Base-by-base conservation (phyloP, 257 asterid genomes). In the Solanum medicagineum region DNA sequence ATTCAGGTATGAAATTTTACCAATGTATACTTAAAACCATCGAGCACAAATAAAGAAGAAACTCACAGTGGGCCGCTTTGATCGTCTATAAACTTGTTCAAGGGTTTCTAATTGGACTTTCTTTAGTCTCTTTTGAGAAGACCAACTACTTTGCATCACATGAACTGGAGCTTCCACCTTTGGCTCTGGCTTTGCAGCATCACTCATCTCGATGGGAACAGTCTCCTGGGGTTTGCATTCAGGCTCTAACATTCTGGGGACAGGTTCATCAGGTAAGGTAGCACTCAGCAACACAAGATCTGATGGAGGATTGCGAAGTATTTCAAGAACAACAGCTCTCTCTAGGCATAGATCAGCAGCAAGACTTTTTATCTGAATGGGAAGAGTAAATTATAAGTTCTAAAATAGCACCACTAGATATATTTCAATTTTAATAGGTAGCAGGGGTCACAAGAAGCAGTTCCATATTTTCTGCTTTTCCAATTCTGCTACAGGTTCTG, bases 21-120 rank as follows among this genome's bases (percentile, higher is more conserved):
- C 45, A 51, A 77, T 16, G 17, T 40, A 24, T 60, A 24, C 14
- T 77, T 51, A 9, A 51, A 10, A 22, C 16, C 82, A 49, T 49
- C 10, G 1, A 53, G 29, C 24, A 84, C 9, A 54, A 44, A 26
- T 53, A 44, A 42, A 83, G 83, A 80, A 19, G 44, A 19, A 54
- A 93, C 99, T 95, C 90, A 96, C 99, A 84, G 98, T 93, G 70
- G 98, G 99, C 83, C 96, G 97, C 89, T 94, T 95, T n/a, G 99
- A 87, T 87, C 94, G 89, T 63, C 86, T 79, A 60, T 96, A 96
- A 60, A 93, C 97, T 81, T 85, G 89, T 87, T 95, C 99, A 66
- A 96, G 98, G 81, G 98, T 96, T 86, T 92, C 97, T 20, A 92
- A 88, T 40, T 96, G 98, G 54, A 85, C 95, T 90, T 92, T 95